phyloP scores from a whole-genome alignment of 202 grass and related monocot species.

The Cymbopogon flexuosus region DNA sequence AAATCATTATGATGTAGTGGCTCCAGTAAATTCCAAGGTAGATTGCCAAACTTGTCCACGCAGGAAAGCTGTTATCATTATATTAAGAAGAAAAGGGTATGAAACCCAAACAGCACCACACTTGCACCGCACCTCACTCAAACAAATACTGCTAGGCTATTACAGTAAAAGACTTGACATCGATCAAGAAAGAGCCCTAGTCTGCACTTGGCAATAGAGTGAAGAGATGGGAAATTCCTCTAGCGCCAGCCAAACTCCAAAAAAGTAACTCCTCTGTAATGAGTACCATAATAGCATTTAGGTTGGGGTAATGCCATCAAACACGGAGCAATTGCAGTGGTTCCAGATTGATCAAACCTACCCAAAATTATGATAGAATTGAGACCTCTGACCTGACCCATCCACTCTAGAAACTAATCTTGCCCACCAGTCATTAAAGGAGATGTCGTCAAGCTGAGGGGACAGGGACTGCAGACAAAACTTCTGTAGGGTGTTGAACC shows the following conservation, averaged over 20 bases:
- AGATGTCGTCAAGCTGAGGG: not conserved
- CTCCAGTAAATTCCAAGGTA: not conserved
- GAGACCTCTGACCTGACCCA: not conserved
- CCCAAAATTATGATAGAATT: not conserved
- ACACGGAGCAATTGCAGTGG: not conserved
- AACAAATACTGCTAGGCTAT: not conserved
- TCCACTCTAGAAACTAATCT: not conserved
- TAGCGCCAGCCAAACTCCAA: not conserved
- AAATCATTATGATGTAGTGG: not conserved
- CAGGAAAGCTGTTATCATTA: not conserved
- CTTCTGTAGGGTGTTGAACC: not conserved
- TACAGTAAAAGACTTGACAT: not conserved
- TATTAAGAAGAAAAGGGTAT: not conserved
- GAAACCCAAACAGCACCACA: not conserved
- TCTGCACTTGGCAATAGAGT: not conserved
- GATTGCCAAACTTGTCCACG: not conserved
- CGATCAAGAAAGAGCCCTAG: not conserved
- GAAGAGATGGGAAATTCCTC: not conserved
- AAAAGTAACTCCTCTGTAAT: not conserved
- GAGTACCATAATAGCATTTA: not conserved
- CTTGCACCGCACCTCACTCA: not conserved
- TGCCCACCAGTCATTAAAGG: not conserved
- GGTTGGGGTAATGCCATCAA: not conserved
- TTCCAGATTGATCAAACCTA: not conserved
- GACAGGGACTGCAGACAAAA: not conserved